phyloP scores from a whole-genome alignment of 2,329 filamentous ascomycete species.

The Aureobasidium lini region DNA sequence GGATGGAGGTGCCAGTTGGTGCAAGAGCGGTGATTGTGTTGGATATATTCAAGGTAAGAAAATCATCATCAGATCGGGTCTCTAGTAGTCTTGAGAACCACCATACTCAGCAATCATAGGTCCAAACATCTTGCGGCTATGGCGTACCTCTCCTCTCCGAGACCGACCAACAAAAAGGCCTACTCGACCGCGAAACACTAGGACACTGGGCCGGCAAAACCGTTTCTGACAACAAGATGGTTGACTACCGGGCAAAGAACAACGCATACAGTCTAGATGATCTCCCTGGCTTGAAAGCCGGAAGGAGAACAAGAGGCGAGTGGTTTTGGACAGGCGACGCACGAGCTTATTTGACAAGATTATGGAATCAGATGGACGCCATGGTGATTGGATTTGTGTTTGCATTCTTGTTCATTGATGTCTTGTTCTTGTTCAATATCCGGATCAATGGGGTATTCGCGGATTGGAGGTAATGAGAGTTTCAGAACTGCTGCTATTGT shows the following conservation, averaged over 20 bases:
- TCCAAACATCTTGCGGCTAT: conserved; percentile 61
- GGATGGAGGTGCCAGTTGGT: conserved; percentile 33
- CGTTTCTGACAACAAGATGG: conserved; percentile 43
- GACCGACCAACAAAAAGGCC: conserved; percentile 21
- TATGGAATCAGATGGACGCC: conserved; percentile 21
- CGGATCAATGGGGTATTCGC: not conserved
- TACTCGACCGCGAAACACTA: conserved; percentile 49
- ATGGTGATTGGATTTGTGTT: conserved; percentile 20
- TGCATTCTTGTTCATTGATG: conserved; percentile 14
- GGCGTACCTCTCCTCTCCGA: conserved; percentile 48
- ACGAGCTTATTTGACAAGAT: conserved; percentile 14
- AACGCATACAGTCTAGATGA: conserved; percentile 54
- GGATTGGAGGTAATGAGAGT: not conserved
- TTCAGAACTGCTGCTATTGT: too few relatives aligned
- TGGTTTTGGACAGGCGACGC: conserved; percentile 38
- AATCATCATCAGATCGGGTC: not conserved
- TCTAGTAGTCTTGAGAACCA: not conserved
- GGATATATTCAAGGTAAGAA: conserved; percentile 50
- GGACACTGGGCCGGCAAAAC: conserved; percentile 44
- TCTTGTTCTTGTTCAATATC: not conserved
- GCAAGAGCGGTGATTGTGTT: conserved; percentile 55
- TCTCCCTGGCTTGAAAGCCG: conserved; percentile 49
- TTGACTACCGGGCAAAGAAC: conserved; percentile 49
- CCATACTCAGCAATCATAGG: conserved; percentile 21
- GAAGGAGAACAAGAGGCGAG: conserved; percentile 45